Percentiles rank a stretch among this genome's conserved stretches.
phyloP scores from a whole-genome alignment of 1,284 basidiomycete species.

The Cutaneotrichosporon sp. region DNA sequence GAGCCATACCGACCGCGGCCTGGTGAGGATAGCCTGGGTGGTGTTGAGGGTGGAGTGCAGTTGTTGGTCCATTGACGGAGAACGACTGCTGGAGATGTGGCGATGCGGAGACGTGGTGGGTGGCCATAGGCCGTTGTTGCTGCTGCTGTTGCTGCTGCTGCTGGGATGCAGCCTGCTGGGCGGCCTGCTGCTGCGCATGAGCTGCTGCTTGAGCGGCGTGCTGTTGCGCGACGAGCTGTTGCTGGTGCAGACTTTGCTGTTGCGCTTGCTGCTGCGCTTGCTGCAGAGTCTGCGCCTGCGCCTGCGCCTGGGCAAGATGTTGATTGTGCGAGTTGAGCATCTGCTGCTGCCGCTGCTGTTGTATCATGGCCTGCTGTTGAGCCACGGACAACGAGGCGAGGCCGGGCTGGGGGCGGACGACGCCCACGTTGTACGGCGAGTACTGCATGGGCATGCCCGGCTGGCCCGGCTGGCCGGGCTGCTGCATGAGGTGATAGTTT shows the following conservation, averaged over 20 bases:
- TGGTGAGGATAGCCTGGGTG: slow-evolving; percentile 25
- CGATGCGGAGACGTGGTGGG: slow-evolving; percentile 34
- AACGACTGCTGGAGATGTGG: slow-evolving; percentile 48
- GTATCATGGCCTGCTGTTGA: slow-evolving; percentile 19
- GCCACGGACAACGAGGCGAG: slow-evolving; percentile 22
- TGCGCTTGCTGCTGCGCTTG: slow-evolving; percentile 30
- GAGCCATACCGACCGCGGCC: slow-evolving; percentile 21
- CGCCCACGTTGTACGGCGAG: slow-evolving; percentile 21
- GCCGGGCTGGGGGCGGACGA: slow-evolving; percentile 24
- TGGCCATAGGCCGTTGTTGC: slow-evolving; percentile 11
- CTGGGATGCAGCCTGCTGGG: slow-evolving; percentile 6
- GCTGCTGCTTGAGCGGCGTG: slow-evolving; percentile 25
- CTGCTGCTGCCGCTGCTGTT: slow-evolving; percentile 25
- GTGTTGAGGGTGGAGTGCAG: slow-evolving; percentile 22
- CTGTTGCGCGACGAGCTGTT: slow-evolving; percentile 17
- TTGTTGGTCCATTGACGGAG: slow-evolving; percentile 30
- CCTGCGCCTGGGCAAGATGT: slow-evolving; percentile 28
- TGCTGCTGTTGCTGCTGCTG: slow-evolving; percentile 5
- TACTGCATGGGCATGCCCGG: slow-evolving; percentile 33
- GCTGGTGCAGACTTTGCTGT: slow-evolving; percentile 17
- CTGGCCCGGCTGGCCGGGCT: slow-evolving; percentile 32
- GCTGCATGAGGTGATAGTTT: slow-evolving; percentile 34
- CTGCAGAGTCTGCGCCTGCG: slow-evolving; percentile 25
- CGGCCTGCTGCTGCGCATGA: slow-evolving; percentile 12
- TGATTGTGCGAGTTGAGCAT: not conserved